Evolutionary conservation across 208 protist species (phyloP).

Genomic region (Trypanosoma lewisi): DNA sequence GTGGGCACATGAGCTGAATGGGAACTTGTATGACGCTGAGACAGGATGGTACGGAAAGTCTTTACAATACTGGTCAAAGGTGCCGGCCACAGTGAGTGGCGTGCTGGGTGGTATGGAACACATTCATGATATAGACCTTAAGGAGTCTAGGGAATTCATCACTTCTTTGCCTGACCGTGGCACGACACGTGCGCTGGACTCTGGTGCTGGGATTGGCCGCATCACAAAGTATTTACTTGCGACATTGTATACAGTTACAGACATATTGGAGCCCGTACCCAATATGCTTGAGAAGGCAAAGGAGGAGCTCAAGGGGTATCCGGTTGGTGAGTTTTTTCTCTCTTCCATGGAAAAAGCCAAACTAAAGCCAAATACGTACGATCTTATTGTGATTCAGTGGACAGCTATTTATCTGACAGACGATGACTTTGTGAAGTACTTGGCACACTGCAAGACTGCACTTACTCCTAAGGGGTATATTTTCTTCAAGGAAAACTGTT

Average conservation of each 20-base stretch:
- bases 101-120: conserved; percentile 90
- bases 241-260: conserved; percentile 61
- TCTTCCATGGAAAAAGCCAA: conserved; percentile 76
- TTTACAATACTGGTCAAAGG: conserved; percentile 83
- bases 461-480: conserved; percentile 83
- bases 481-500: conserved; percentile 92
- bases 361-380: conserved; percentile 71
- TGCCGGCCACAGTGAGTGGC: conserved; percentile 82
- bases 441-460: conserved; percentile 64
- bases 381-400: conserved; percentile 93
- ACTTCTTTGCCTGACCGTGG: conserved; percentile 52
- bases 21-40: conserved; percentile 68
- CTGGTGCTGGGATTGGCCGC: conserved; percentile 90
- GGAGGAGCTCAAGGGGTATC: conserved; percentile 66
- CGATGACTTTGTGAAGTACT: conserved; percentile 87
- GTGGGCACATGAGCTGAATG: conserved; percentile 68
- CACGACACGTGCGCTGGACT: conserved; percentile 79
- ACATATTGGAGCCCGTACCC: conserved; percentile 85
- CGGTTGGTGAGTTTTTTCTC: conserved; percentile 73
- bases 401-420: conserved; percentile 92
- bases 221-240: conserved; percentile 78
- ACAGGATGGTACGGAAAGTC: conserved; percentile 90
- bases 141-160: conserved; percentile 64
- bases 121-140: conserved; percentile 73
- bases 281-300: conserved; percentile 88